Evolutionary conservation across 192 early-diverging fungal genomes (phyloP).

Genomic region (Coemansia sp.): DNA sequence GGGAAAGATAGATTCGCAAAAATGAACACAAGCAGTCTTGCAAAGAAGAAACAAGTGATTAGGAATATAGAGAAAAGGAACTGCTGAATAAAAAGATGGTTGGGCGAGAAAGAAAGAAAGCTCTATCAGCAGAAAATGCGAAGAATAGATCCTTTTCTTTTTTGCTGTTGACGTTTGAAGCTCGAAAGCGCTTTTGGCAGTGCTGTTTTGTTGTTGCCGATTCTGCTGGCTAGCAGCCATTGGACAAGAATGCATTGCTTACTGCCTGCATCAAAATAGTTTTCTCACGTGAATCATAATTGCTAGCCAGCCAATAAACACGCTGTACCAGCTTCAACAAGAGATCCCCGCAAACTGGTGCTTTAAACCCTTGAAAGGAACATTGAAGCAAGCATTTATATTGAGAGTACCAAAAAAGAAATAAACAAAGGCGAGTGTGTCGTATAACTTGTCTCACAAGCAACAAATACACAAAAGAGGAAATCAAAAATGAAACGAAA

Average conservation of each 20-base stretch:
- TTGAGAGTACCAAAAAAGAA: constrained; percentile 6
- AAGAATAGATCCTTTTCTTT: neutral
- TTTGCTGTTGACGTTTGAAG: neutral
- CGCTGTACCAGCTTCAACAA: too few relatives aligned
- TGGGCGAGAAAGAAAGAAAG: neutral
- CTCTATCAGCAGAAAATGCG: neutral
- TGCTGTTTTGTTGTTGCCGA: neutral
- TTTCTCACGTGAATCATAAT: neutral
- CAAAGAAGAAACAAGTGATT: neutral
- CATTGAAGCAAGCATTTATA: neutral
- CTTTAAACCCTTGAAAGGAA: neutral
- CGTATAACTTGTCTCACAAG: too few relatives aligned
- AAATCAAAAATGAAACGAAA: neutral
- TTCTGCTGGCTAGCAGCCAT: constrained; percentile 8
- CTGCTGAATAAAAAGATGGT: too few relatives aligned
- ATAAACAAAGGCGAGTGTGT: too few relatives aligned
- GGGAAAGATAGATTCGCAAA: too few relatives aligned
- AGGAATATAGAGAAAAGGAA: neutral
- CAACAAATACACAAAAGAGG: constrained; percentile 9
- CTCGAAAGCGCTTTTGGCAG: too few relatives aligned
- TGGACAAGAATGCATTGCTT: neutral
- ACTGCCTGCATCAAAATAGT: neutral
- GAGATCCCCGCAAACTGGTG: too few relatives aligned
- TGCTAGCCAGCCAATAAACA: neutral
- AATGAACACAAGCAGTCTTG: neutral